These are phyloP conservation scores for Geranium incanum DNA, from an alignment of 441 rosid species.

Conservation along the genomic window DNA sequence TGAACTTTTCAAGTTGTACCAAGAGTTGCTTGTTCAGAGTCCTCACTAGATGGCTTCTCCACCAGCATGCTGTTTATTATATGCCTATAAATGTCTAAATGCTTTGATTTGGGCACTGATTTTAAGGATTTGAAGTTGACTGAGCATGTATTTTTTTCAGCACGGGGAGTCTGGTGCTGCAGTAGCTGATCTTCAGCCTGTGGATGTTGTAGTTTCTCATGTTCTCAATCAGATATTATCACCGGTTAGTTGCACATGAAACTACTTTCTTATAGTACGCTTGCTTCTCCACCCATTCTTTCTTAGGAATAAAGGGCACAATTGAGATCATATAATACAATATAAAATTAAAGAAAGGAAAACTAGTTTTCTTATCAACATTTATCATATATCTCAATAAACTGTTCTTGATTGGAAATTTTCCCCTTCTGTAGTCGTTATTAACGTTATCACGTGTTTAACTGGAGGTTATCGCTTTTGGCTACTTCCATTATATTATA, in stretches of 20 bases:
- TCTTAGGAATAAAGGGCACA: background rate
- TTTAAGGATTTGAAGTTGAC: constrained; percentile 17
- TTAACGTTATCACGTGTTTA: background rate
- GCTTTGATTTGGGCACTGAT: constrained; percentile 10
- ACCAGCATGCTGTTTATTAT: background rate
- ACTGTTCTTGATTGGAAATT: background rate
- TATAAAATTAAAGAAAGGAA: background rate
- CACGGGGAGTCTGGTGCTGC: constrained; percentile 99
- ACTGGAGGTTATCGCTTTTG: background rate
- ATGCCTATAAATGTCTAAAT: background rate
- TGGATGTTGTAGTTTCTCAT: constrained; percentile 85
- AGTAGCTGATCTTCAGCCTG: constrained; percentile 85
- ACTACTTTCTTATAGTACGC: constrained; percentile 9
- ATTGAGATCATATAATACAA: background rate
- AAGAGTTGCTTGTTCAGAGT: constrained; percentile 11
- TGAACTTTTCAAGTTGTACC: background rate
- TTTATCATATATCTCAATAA: background rate
- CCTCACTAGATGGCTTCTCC: background rate
- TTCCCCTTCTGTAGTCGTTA: background rate
- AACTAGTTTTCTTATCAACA: background rate
- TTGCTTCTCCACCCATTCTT: background rate
- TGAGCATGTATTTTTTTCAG: constrained; percentile 33
- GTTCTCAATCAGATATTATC: constrained; percentile 78
- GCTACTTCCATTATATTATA: background rate
- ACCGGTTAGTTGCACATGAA: constrained; percentile 39